phyloP scores from a whole-genome alignment of 768 basidiomycete species.

The Pisolithus sp. region DNA sequence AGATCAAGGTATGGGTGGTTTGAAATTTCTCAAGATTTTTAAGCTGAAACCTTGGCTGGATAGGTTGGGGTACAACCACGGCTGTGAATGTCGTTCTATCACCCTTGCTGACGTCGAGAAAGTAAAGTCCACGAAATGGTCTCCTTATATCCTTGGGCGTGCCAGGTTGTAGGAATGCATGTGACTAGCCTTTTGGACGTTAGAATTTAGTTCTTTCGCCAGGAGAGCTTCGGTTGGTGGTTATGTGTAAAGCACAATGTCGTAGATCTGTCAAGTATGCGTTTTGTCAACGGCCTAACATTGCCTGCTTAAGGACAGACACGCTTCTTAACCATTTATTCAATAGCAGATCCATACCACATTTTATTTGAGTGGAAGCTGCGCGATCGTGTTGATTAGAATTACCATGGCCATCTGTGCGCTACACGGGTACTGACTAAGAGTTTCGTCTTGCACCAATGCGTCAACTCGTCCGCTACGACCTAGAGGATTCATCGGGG shows the following conservation, averaged over 20 bases:
- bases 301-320: too few species aligned
- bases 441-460: conserved; percentile 2
- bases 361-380: too few species aligned
- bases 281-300: too few species aligned
- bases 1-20: conserved; percentile 43
- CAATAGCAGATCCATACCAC: too few species aligned
- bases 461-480: conserved; percentile 26
- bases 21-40: neutral
- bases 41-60: neutral
- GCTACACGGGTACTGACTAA: neutral
- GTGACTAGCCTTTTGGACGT: neutral
- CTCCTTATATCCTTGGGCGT: conserved; percentile 34
- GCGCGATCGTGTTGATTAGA: too few species aligned
- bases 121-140: conserved; percentile 64
- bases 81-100: conserved; percentile 54
- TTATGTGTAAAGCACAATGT: too few species aligned
- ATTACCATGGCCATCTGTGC: too few species aligned
- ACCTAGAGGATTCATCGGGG: conserved; percentile 16
- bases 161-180: conserved; percentile 32
- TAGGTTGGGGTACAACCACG: conserved; percentile 81
- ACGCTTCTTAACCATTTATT: too few species aligned
- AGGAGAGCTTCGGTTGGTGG: neutral
- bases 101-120: conserved; percentile 63
- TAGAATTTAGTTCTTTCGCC: neutral
- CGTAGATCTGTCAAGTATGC: too few species aligned